phyloP scores from a whole-genome alignment of 805 yeast species.

The Sugiyamaella lignohabitans region DNA sequence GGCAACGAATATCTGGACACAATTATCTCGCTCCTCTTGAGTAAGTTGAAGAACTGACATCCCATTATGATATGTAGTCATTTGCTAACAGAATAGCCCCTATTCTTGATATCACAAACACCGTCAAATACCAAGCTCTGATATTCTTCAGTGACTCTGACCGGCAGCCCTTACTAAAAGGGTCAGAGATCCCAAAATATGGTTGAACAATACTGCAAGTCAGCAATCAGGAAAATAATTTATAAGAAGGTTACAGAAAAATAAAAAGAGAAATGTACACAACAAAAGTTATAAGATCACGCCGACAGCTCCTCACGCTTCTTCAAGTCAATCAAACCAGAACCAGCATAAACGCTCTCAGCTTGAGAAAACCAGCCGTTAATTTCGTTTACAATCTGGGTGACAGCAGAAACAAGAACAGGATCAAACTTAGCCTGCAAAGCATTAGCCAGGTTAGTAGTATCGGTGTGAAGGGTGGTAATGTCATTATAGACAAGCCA shows the following conservation, averaged over 20 bases:
- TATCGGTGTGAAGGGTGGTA: slow-evolving; percentile 5
- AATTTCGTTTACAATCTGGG: slow-evolving; percentile 3
- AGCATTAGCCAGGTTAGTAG: slow-evolving; percentile 7
- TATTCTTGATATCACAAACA: neutral
- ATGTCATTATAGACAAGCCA: slow-evolving; percentile 12
- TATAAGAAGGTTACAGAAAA: too few species aligned
- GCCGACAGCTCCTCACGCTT: too few species aligned
- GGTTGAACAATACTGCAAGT: neutral
- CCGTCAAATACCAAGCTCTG: slow-evolving; percentile 2
- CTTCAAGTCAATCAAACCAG: neutral
- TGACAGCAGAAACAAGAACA: slow-evolving; percentile 1
- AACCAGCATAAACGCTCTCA: slow-evolving; percentile 1
- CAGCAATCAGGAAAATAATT: neutral
- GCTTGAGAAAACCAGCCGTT: slow-evolving; percentile 12
- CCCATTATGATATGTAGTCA: too few species aligned
- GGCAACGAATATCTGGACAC: neutral
- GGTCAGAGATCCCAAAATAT: neutral
- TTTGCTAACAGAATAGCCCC: neutral
- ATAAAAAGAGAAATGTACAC: too few species aligned
- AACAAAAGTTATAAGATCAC: too few species aligned
- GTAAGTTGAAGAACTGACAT: too few species aligned
- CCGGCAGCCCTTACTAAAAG: neutral
- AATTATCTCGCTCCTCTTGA: neutral
- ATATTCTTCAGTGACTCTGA: slow-evolving; percentile 1
- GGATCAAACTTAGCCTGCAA: slow-evolving; percentile 7